phyloP scores from a whole-genome alignment of 164 flowering plant genomes.

The Vitis rotundifolia region DNA sequence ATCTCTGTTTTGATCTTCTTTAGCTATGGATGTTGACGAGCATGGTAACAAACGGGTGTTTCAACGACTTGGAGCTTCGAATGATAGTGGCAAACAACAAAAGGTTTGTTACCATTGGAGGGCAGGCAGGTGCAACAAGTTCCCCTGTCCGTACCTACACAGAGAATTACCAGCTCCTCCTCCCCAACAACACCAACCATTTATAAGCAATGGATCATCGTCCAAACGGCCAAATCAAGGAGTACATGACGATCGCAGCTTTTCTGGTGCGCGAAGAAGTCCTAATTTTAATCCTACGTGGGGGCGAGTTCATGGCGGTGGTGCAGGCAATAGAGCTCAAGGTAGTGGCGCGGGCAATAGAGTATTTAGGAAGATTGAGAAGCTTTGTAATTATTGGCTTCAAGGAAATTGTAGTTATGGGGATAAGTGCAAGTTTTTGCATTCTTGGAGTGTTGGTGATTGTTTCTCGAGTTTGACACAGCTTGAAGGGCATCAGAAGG shows the following conservation, averaged over 20 bases:
- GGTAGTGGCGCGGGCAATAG: conserved; percentile 23
- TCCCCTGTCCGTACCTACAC: conserved; percentile 61
- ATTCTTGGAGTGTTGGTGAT: conserved; percentile 73
- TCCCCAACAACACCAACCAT: not conserved
- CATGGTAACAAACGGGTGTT: conserved; percentile 37
- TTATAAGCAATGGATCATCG: conserved; percentile 17
- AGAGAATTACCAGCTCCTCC: conserved; percentile 40
- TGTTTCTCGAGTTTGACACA: conserved; percentile 59
- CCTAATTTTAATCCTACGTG: conserved; percentile 41
- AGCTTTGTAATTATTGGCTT: conserved; percentile 67
- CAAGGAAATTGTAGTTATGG: conserved; percentile 72
- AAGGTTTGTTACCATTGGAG: conserved; percentile 77
- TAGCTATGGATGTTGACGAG: conserved; percentile 36
- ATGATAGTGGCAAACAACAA: conserved; percentile 20
- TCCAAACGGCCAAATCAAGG: conserved; percentile 33
- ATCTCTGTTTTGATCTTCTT: not conserved
- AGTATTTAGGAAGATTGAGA: conserved; percentile 43
- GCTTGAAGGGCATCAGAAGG: conserved; percentile 91
- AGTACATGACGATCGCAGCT: conserved; percentile 27
- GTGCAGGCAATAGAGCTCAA: conserved; percentile 20
- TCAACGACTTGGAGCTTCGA: conserved; percentile 30
- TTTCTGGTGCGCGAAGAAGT: conserved; percentile 29
- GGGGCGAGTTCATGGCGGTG: conserved; percentile 43
- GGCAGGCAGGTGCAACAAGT: conserved; percentile 61
- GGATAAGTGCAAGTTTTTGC: conserved; percentile 68